phyloP scores from a whole-genome alignment of 352 stramenopile species.

The Pythium grandisporangium region DNA sequence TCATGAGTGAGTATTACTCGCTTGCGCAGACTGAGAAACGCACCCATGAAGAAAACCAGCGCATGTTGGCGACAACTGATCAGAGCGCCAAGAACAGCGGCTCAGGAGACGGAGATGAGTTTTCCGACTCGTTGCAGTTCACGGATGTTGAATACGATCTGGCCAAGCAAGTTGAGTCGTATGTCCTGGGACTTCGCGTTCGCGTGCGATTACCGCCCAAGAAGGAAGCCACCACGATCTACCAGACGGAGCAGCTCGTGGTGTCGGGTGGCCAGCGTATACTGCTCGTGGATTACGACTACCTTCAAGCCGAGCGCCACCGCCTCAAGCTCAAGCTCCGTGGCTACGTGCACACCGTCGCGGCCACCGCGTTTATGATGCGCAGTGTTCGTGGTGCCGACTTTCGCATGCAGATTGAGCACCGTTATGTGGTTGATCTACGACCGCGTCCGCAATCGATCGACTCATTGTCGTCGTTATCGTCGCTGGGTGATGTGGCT shows the following conservation, averaged over 20 bases:
- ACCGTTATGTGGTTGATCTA: conserved; percentile 7
- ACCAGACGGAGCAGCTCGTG: conserved; percentile 39
- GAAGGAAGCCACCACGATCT: conserved; percentile 20
- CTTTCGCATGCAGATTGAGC: conserved; percentile 27
- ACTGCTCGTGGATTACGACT: conserved; percentile 63
- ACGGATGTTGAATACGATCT: conserved; percentile 73
- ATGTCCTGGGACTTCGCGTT: conserved; percentile 39
- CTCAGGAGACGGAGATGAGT: conserved; percentile 15
- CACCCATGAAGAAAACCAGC: conserved; percentile 36
- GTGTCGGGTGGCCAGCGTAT: conserved; percentile 56
- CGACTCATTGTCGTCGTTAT: too few species aligned
- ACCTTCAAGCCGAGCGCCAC: conserved; percentile 58
- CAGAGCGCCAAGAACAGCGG: not conserved
- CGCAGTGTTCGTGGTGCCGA: conserved; percentile 33
- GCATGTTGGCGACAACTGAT: conserved; percentile 13
- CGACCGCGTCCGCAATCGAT: conserved; percentile 31
- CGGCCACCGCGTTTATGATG: conserved; percentile 34
- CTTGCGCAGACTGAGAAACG: conserved; percentile 64
- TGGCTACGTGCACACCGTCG: conserved; percentile 42
- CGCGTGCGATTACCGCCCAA: conserved; percentile 43
- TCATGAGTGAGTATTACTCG: conserved; percentile 82
- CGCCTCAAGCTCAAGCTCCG: conserved; percentile 54
- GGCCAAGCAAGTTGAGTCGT: conserved; percentile 57
- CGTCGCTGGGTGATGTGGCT: conserved; percentile 34
- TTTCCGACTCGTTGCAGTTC: conserved; percentile 43